Percentiles rank a stretch among this genome's conserved stretches.
Conservation (phyloP, 495 filamentous ascomycete genomes). For the Xylaria longipes region DNA sequence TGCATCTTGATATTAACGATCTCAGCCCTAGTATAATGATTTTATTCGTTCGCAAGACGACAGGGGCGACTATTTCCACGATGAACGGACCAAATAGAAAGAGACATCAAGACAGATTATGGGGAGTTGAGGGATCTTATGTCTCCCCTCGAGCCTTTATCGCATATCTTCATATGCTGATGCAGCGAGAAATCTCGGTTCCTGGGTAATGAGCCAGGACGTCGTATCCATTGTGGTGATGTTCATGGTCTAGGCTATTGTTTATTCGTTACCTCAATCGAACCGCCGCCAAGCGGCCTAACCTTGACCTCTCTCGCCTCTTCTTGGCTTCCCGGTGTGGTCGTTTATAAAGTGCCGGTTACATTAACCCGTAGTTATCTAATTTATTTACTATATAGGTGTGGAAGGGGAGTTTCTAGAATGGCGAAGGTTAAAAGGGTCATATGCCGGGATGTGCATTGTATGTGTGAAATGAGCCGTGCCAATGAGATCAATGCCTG, state of each 20-base stretch:
- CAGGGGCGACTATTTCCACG: neutral
- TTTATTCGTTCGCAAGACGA: neutral
- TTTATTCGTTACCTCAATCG: neutral
- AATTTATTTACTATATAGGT: conserved; percentile 17
- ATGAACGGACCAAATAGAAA: neutral
- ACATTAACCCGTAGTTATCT: conserved; percentile 10
- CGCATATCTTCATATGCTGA: neutral
- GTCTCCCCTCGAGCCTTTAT: neutral
- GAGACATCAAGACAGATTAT: neutral
- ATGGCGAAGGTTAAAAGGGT: conserved; percentile 21
- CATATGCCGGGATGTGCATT: conserved; percentile 13
- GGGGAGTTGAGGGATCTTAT: conserved; percentile 9
- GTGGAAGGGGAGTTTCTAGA: conserved; percentile 15
- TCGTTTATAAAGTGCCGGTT: conserved; percentile 13
- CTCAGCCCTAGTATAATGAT: neutral
- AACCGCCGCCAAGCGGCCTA: neutral
- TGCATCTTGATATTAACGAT: conserved; percentile 35
- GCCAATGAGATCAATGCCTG: conserved; percentile 21
- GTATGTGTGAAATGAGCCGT: conserved; percentile 22
- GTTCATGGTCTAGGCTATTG: neutral
- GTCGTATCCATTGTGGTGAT: neutral
- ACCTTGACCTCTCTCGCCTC: neutral
- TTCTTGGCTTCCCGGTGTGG: conserved; percentile 1
- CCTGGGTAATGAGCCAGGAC: neutral
- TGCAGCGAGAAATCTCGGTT: neutral